Evolutionary conservation across 495 filamentous ascomycete genomes (phyloP).

Genomic region (Staphylotrichum longicolle): DNA sequence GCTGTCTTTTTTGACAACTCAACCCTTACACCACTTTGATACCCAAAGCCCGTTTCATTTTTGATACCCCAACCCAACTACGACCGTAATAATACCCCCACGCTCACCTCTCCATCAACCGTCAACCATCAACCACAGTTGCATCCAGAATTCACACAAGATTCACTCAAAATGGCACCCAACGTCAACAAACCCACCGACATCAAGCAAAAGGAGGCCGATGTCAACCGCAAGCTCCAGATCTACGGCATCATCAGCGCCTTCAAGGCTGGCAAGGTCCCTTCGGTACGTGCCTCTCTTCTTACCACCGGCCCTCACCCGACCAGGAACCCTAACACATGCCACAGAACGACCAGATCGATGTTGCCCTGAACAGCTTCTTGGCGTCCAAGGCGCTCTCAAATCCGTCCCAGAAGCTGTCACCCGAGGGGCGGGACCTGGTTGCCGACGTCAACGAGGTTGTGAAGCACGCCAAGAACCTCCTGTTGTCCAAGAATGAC

Average conservation of each 20-base stretch:
- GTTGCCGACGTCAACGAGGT: constrained; percentile 76
- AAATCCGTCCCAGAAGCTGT: constrained; percentile 74
- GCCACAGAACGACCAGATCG: constrained; percentile 84
- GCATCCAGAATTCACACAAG: background rate
- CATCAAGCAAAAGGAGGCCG: constrained; percentile 55
- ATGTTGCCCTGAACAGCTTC: constrained; percentile 85
- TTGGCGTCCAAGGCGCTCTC: constrained; percentile 63
- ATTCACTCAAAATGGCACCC: constrained; percentile 30
- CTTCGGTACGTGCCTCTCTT: constrained; percentile 63
- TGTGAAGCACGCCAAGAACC: constrained; percentile 80
- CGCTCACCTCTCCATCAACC: background rate
- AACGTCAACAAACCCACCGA: constrained; percentile 66
- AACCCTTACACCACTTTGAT: constrained; percentile 6
- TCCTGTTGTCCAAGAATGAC: constrained; percentile 93
- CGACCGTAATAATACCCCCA: constrained; percentile 17
- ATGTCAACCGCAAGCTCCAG: constrained; percentile 93
- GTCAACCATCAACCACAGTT: constrained; percentile 2
- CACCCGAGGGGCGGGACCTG: constrained; percentile 72
- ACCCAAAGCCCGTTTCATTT: constrained; percentile 15
- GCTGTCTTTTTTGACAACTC: background rate
- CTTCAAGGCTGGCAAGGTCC: constrained; percentile 86
- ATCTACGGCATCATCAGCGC: constrained; percentile 88
- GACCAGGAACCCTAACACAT: constrained; percentile 16
- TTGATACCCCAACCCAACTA: constrained; percentile 24
- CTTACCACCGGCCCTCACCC: background rate